Conservation (phyloP, 202 grass and related monocot genomes). For the Schoenoplectus tabernaemontani region DNA sequence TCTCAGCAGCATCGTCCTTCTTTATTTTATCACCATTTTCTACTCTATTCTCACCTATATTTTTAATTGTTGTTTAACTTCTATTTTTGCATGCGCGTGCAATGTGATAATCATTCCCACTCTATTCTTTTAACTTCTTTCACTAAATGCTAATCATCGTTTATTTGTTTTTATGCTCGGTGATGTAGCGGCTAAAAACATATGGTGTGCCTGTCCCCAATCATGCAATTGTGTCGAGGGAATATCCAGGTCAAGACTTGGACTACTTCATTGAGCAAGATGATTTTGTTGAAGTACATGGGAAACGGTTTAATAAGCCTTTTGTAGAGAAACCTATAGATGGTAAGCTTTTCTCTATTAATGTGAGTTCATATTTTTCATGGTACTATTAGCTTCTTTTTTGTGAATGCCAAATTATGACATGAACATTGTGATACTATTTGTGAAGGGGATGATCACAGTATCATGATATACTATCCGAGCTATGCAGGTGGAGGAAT, state of each 20-base stretch:
- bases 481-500: conserved; percentile 97
- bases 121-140: conserved; percentile 5
- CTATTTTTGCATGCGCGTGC: conserved; percentile 15
- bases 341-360: conserved; percentile 46
- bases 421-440: background rate
- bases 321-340: conserved; percentile 95
- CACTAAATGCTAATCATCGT: conserved; percentile 28
- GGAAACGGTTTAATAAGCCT: conserved; percentile 81
- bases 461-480: conserved; percentile 99
- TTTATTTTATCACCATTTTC: no score
- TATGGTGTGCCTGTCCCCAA: conserved; percentile 79
- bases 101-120: conserved; percentile 6
- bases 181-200: conserved; percentile 63
- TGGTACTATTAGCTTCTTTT: background rate
- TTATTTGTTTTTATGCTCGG: conserved; percentile 22
- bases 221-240: conserved; percentile 80
- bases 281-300: conserved; percentile 89
- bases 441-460: conserved; percentile 79
- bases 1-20: no score
- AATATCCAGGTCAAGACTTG: conserved; percentile 85
- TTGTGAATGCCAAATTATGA: background rate
- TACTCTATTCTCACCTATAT: conserved; percentile 12
- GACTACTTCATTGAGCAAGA: conserved; percentile 90
- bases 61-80: conserved; percentile 26
- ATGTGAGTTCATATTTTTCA: background rate